Evolutionary conservation across 306 rosid species (phyloP).

Genomic region (Cucumis melo): DNA sequence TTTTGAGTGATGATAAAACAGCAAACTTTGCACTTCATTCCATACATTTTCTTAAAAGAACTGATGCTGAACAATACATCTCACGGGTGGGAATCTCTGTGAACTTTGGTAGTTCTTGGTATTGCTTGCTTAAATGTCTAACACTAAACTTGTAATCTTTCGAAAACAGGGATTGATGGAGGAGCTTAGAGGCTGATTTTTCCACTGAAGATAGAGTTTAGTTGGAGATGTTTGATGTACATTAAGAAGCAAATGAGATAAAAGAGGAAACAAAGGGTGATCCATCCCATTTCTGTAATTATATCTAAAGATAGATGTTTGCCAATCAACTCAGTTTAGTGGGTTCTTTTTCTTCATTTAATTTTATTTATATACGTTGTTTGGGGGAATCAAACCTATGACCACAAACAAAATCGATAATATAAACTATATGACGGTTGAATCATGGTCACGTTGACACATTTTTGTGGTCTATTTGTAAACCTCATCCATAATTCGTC

Average conservation of each 20-base stretch:
- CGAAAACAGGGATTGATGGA: constrained; percentile 75
- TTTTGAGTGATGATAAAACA: constrained; percentile 66
- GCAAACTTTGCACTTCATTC: constrained; percentile 72
- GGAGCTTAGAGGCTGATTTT: constrained; percentile 52
- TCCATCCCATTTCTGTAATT: not conserved
- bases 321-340: not conserved
- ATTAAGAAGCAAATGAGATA: not conserved
- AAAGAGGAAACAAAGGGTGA: not conserved
- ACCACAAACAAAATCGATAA: too few species aligned
- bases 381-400: too few species aligned
- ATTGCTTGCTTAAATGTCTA: not conserved
- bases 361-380: too few species aligned
- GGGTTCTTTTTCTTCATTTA: too few species aligned
- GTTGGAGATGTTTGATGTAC: not conserved
- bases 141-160: constrained; percentile 1
- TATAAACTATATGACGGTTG: too few species aligned
- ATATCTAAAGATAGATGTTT: not conserved
- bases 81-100: constrained; percentile 33
- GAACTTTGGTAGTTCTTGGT: not conserved
- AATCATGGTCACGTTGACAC: too few species aligned
- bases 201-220: not conserved
- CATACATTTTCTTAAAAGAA: constrained; percentile 88
- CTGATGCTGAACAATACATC: constrained; percentile 76
- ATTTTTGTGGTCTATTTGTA: too few species aligned
- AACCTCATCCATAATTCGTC: too few species aligned